Percentiles rank a stretch among this genome's conserved stretches.
Conservation (phyloP, 139 green algal species). For the Closterium sp. region DNA sequence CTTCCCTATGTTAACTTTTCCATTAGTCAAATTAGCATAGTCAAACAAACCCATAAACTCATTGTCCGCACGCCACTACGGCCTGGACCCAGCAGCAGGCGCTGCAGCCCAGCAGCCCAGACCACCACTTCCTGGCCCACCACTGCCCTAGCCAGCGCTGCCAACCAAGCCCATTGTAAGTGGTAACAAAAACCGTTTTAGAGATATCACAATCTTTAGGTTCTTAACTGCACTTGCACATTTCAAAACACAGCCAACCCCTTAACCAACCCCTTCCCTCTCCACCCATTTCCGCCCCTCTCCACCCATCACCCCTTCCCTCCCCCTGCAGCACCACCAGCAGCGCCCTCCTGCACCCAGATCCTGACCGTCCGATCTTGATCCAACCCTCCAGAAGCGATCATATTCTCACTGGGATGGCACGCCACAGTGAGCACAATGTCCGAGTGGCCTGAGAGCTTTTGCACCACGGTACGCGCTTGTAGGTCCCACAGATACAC, state of each 20-base stretch:
- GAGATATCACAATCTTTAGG: too few species aligned
- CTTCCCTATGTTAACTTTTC: too few species aligned
- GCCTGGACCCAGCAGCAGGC: too few species aligned
- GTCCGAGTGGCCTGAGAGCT: slow-evolving; percentile 41
- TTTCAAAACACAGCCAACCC: neutral
- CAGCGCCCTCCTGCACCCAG: slow-evolving; percentile 44
- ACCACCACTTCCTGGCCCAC: too few species aligned
- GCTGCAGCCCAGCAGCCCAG: too few species aligned
- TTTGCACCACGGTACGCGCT: slow-evolving; percentile 42
- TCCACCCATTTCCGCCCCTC: neutral
- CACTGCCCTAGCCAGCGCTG: too few species aligned
- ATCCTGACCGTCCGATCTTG: slow-evolving; percentile 49
- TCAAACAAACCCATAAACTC: too few species aligned
- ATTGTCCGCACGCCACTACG: too few species aligned
- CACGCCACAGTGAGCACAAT: slow-evolving; percentile 50
- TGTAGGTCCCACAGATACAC: slow-evolving; percentile 82
- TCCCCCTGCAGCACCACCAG: neutral
- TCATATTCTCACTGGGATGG: slow-evolving; percentile 48
- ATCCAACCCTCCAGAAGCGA: slow-evolving; percentile 51
- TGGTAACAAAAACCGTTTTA: too few species aligned
- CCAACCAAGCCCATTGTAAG: too few species aligned
- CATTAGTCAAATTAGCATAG: too few species aligned
- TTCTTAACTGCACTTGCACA: too few species aligned
- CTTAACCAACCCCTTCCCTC: neutral
- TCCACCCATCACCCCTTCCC: neutral